Percentiles rank a stretch among this genome's conserved stretches.
Evolutionary conservation across 345 rosid species (phyloP).

Genomic region (Arabis alpina): DNA sequence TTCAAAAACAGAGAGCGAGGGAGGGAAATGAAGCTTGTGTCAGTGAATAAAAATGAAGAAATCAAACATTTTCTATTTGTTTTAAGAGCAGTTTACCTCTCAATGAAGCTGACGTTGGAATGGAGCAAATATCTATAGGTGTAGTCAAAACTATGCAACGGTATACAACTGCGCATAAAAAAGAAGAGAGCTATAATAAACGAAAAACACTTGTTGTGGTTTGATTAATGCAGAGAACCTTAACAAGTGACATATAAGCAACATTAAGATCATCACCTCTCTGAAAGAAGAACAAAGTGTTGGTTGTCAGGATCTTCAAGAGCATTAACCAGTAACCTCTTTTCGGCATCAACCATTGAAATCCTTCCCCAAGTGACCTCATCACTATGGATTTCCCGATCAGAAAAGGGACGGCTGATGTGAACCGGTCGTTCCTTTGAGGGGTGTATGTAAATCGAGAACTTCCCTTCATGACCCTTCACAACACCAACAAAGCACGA

Average conservation of each 20-base stretch:
- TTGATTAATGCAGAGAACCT: neutral
- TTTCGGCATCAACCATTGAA: constrained; percentile 98
- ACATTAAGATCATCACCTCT: constrained; percentile 60
- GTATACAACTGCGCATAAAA: constrained; percentile 74
- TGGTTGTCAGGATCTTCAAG: constrained; percentile 87
- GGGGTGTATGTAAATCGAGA: constrained; percentile 80
- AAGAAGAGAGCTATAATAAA: neutral
- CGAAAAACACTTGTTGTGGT: neutral
- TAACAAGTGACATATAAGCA: neutral
- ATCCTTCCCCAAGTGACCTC: constrained; percentile 97
- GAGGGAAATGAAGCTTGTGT: constrained; percentile 8
- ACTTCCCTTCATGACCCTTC: constrained; percentile 85
- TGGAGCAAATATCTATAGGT: constrained; percentile 79
- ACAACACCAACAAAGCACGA: constrained; percentile 5
- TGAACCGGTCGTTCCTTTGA: constrained; percentile 78
- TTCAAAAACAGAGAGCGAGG: constrained; percentile 37
- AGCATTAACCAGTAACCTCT: constrained; percentile 79
- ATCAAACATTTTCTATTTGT: neutral
- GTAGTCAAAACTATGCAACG: constrained; percentile 83
- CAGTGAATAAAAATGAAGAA: constrained; percentile 13
- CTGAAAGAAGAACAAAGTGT: constrained; percentile 95
- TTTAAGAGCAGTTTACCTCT: constrained; percentile 61
- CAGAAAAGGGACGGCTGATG: constrained; percentile 67
- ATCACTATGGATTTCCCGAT: constrained; percentile 71
- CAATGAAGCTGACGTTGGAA: constrained; percentile 85